A percentile compares a stretch with the other conserved stretches of the same genome.
Conservation (phyloP, 2,329 filamentous ascomycete genomes). For the Zymoseptoria ardabiliae region DNA sequence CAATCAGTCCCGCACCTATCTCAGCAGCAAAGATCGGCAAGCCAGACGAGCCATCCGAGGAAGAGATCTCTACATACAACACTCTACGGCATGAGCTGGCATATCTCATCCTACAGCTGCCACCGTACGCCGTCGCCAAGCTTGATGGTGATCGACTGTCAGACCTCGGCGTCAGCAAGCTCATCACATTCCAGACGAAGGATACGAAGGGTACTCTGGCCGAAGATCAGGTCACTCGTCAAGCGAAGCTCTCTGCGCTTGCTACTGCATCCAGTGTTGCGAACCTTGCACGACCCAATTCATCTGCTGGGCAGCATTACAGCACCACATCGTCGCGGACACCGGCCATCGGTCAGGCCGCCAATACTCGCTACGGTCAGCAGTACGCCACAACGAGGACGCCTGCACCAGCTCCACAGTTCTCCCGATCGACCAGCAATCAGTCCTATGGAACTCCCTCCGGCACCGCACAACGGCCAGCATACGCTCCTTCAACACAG, state of each 20-base stretch:
- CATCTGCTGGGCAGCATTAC: conserved; percentile 27
- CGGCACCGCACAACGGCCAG: conserved; percentile 13
- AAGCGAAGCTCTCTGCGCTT: conserved; percentile 34
- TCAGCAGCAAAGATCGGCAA: conserved; percentile 49
- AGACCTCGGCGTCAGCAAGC: conserved; percentile 73
- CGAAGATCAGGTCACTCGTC: conserved; percentile 58
- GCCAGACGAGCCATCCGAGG: conserved; percentile 56
- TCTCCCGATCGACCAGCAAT: conserved; percentile 24
- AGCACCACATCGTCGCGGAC: conserved; percentile 27
- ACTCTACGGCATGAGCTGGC: conserved; percentile 67
- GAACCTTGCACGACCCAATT: conserved; percentile 23
- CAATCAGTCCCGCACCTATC: conserved; percentile 56
- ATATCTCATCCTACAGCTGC: conserved; percentile 65
- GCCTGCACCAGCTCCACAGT: conserved; percentile 18
- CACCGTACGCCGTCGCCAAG: conserved; percentile 79
- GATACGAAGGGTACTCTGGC: conserved; percentile 76
- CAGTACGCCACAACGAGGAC: conserved; percentile 22
- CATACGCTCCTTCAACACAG: conserved; percentile 17
- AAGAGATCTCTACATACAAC: conserved; percentile 58
- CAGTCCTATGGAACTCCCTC: conserved; percentile 22
- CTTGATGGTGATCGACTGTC: conserved; percentile 79
- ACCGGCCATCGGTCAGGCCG: conserved; percentile 29
- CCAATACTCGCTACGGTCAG: conserved; percentile 30
- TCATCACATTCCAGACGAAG: conserved; percentile 63
- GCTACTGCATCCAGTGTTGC: conserved; percentile 27